Evolutionary conservation across 1,139 yeast genomes (phyloP).

Genomic region (Kodamaea fungicola): DNA sequence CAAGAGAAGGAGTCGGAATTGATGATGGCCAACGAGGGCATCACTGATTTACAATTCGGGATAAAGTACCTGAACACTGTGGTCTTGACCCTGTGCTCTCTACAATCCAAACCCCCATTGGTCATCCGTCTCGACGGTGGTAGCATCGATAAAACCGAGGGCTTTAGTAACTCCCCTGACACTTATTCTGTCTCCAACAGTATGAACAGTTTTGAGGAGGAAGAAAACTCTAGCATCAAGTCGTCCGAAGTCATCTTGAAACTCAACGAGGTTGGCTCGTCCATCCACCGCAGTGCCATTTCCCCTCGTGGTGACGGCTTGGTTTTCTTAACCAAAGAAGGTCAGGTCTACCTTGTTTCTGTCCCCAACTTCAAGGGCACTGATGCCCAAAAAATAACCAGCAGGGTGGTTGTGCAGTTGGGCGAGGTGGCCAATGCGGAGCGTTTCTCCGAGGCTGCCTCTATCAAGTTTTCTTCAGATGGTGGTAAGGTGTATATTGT

Average conservation of each 20-base stretch:
- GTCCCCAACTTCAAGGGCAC: slow-evolving; percentile 46
- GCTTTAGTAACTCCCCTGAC: slow-evolving; percentile 10
- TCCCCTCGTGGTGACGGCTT: slow-evolving; percentile 87
- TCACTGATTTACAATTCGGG: slow-evolving; percentile 73
- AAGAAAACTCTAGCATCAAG: slow-evolving; percentile 20
- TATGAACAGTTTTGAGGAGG: slow-evolving; percentile 16
- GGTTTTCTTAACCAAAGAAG: slow-evolving; percentile 76
- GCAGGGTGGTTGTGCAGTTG: slow-evolving; percentile 60
- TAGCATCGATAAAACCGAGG: slow-evolving; percentile 19
- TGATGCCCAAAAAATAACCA: slow-evolving; percentile 14
- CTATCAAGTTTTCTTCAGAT: slow-evolving; percentile 68
- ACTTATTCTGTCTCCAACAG: slow-evolving; percentile 14
- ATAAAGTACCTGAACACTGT: slow-evolving; percentile 31
- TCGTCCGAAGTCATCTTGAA: slow-evolving; percentile 38
- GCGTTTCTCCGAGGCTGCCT: slow-evolving; percentile 67
- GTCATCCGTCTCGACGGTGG: slow-evolving; percentile 37
- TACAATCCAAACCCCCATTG: slow-evolving; percentile 35
- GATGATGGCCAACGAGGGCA: slow-evolving; percentile 77
- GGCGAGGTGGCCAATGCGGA: slow-evolving; percentile 79
- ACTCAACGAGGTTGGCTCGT: slow-evolving; percentile 78
- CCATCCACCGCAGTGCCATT: slow-evolving; percentile 67
- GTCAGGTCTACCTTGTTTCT: slow-evolving; percentile 66
- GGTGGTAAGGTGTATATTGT: slow-evolving; percentile 76
- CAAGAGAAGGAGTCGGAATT: slow-evolving; percentile 22
- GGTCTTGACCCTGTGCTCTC: slow-evolving; percentile 35